Conservation (phyloP, 1,139 yeast species). For the Pichia sp. region DNA sequence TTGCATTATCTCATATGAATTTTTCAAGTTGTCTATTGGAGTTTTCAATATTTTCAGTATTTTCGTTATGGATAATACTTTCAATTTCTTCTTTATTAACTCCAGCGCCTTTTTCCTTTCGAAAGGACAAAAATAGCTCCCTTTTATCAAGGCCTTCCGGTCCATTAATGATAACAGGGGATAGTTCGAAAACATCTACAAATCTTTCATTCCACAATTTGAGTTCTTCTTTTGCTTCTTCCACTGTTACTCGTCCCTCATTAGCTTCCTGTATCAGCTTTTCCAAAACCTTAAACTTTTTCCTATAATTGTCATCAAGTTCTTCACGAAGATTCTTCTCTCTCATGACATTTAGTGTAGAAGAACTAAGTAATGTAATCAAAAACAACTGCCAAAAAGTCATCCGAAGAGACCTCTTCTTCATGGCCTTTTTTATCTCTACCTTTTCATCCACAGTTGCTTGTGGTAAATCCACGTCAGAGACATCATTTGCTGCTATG, state of each 20-base stretch:
- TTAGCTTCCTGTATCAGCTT: conserved; percentile 17
- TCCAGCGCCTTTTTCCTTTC: conserved; percentile 9
- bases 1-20: conserved; percentile 15
- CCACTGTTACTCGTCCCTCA: conserved; percentile 20
- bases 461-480: conserved; percentile 13
- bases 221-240: conserved; percentile 22
- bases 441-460: conserved; percentile 19
- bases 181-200: conserved; percentile 22
- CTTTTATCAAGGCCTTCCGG: conserved; percentile 19
- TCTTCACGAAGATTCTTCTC: conserved; percentile 26
- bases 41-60: not conserved
- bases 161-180: conserved; percentile 21
- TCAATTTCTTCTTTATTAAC: not conserved
- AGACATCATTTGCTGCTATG: conserved; percentile 15
- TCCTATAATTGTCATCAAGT: conserved; percentile 22
- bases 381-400: conserved; percentile 27
- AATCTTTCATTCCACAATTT: conserved; percentile 25
- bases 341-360: conserved; percentile 29
- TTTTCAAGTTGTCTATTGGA: conserved; percentile 13
- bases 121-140: conserved; percentile 9
- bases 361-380: conserved; percentile 26
- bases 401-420: conserved; percentile 26
- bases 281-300: conserved; percentile 19
- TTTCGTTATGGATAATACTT: not conserved
- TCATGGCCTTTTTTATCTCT: conserved; percentile 20